Conservation (phyloP, 805 yeast genomes). For the Nakazawaea wyomingensis region DNA sequence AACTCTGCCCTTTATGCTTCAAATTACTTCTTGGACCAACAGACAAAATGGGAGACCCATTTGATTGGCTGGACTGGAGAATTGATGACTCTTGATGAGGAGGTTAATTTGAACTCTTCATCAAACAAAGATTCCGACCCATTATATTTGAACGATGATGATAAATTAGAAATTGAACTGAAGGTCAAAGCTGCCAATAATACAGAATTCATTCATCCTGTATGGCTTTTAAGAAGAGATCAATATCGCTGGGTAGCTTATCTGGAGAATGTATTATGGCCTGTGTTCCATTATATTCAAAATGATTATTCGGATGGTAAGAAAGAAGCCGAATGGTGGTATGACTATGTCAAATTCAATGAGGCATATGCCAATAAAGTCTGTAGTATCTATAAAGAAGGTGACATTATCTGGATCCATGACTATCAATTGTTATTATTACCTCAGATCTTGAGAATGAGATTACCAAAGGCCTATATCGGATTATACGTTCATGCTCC, state of each 20-base stretch:
- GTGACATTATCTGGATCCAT: constrained; percentile 90
- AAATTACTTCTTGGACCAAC: constrained; percentile 54
- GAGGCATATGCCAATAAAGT: constrained; percentile 85
- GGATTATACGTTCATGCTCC: constrained; percentile 84
- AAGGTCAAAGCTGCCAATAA: constrained; percentile 41
- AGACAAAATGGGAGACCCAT: constrained; percentile 82
- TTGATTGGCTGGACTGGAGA: constrained; percentile 97
- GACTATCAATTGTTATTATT: constrained; percentile 79
- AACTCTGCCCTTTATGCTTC: constrained; percentile 82
- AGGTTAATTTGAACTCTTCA: constrained; percentile 4
- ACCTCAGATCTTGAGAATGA: constrained; percentile 80
- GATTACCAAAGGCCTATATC: constrained; percentile 64
- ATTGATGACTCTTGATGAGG: constrained; percentile 31
- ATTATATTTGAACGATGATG: constrained; percentile 49
- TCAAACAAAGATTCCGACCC: constrained; percentile 43
- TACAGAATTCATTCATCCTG: constrained; percentile 65
- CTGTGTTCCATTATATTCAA: constrained; percentile 89
- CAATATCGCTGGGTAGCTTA: constrained; percentile 83
- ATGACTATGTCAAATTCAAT: constrained; percentile 84
- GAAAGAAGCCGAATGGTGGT: constrained; percentile 70
- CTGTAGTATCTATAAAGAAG: constrained; percentile 68
- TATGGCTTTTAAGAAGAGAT: constrained; percentile 79
- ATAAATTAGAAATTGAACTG: constrained; percentile 45
- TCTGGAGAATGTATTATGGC: constrained; percentile 92
- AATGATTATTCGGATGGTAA: constrained; percentile 66